Base-by-base conservation (phyloP, 257 asterid genomes). In the Solanum rostratum region DNA sequence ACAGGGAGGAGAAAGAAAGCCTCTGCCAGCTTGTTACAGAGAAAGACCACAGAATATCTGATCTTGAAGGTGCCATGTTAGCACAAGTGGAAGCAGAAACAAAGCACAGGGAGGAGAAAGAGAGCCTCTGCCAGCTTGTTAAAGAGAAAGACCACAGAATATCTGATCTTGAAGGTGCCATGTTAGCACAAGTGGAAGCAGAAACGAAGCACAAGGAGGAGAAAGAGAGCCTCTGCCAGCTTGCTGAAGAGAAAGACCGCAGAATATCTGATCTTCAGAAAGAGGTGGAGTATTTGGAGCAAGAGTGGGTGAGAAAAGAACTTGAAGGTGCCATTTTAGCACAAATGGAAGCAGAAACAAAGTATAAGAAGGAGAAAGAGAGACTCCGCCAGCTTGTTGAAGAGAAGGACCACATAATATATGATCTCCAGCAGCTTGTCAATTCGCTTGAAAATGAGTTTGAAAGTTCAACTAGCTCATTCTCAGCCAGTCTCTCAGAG, bases 371-470 rank as follows among this genome's bases (percentile, higher is more conserved):
- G 10, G 91, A 89, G 82, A 87, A 86, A 81, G 92, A 92, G 84
- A 88, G 81, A 81, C 92, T 94, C 86, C 91, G 85, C 71, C 95
- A 90, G 86, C 88, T 91, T 52, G 90, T 92, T 57, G 93, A 91
- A 84, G 97, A 93, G 92, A 93, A 88, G 87, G 91, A 93, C 76
- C 90, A 91, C 85, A 93, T 91, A 86, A 91, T 91, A 86, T 85
- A 76, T 60, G 91, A 93, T 76, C 92, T 93, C 82, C 97, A 95
- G 92, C 92, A 85, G 90, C 96, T 91, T 81, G 94, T 95, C 79
- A 89, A 88, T 60, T 92, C 97, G 30, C 83, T 94, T 86, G 99
- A 96, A 81, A 86, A 83, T 18, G 98, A 96, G 86, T 92, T 94
- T 70, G 93, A 96, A 80, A 93, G 91, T 24, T 94, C 97, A 37